Evolutionary conservation across 805 yeast species (phyloP).

Genomic region (Candida schatavii): DNA sequence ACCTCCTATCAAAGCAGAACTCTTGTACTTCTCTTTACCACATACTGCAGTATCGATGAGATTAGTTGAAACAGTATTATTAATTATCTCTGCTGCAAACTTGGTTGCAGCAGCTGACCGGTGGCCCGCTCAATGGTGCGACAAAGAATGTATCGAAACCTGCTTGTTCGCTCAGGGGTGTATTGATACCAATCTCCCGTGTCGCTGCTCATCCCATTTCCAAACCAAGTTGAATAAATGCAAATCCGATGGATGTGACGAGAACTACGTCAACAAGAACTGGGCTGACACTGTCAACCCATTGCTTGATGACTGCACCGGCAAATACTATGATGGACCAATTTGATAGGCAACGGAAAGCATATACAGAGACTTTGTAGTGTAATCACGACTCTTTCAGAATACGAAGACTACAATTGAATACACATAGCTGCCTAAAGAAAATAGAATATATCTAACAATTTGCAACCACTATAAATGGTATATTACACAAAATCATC

Average conservation of each 20-base stretch:
- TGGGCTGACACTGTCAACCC: constrained; percentile 8
- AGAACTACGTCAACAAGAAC: constrained; percentile 8
- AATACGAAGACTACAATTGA: too few relatives aligned
- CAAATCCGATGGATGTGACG: constrained; percentile 8
- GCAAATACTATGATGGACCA: constrained; percentile 7
- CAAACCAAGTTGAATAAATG: constrained; percentile 8
- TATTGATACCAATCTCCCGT: constrained; percentile 4
- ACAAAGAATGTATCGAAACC: constrained; percentile 15
- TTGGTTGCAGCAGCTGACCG: constrained; percentile 8
- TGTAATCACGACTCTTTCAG: neutral
- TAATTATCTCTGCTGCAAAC: neutral
- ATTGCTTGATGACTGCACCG: constrained; percentile 6
- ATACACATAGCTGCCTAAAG: too few relatives aligned
- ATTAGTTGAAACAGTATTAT: too few relatives aligned
- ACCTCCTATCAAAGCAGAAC: too few relatives aligned
- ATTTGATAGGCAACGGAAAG: neutral
- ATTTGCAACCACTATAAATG: neutral
- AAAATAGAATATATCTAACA: too few relatives aligned
- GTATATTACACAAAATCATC: too few relatives aligned
- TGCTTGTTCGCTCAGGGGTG: constrained; percentile 14
- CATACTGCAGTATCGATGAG: too few relatives aligned
- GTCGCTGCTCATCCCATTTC: constrained; percentile 9
- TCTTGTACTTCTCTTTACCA: too few relatives aligned
- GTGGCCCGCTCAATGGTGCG: constrained; percentile 17
- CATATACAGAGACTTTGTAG: neutral